Evolutionary conservation across 2,329 filamentous ascomycete genomes (phyloP).

Genomic region (Colletotrichum graminicola): DNA sequence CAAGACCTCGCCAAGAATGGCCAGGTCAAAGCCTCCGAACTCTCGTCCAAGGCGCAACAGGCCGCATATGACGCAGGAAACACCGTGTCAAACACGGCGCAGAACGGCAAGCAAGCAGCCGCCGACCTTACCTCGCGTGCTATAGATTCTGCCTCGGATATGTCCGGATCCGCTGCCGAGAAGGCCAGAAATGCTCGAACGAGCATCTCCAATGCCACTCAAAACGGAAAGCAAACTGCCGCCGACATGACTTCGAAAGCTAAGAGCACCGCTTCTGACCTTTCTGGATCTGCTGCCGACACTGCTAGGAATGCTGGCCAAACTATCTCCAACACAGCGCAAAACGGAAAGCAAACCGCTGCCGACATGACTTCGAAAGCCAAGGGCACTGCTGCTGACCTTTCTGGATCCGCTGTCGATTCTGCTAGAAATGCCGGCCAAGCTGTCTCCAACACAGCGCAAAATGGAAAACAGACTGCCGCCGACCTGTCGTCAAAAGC

Average conservation of each 20-base stretch:
- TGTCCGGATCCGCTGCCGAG: not conserved
- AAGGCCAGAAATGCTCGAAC: not conserved
- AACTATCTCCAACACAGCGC: not conserved
- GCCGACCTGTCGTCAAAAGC: not conserved
- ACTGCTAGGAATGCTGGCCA: not conserved
- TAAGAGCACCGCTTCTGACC: not conserved
- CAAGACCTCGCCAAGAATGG: conserved; percentile 28
- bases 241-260: not conserved
- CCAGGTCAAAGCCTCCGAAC: conserved; percentile 17
- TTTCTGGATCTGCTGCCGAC: not conserved
- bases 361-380: not conserved
- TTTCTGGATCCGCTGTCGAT: not conserved
- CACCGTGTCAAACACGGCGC: not conserved
- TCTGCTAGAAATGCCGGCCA: not conserved
- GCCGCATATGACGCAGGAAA: not conserved
- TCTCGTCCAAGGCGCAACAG: conserved; percentile 2
- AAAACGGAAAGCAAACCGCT: not conserved
- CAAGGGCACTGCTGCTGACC: not conserved
- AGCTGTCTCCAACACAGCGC: not conserved
- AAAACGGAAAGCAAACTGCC: not conserved
- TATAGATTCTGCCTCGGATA: not conserved
- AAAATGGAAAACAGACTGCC: not conserved
- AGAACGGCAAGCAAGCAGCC: not conserved
- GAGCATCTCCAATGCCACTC: not conserved
- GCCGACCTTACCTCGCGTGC: not conserved